A percentile compares a stretch with the other conserved stretches of the same genome.
Conservation (phyloP, 2,329 filamentous ascomycete genomes). For the Boeremia exigua region DNA sequence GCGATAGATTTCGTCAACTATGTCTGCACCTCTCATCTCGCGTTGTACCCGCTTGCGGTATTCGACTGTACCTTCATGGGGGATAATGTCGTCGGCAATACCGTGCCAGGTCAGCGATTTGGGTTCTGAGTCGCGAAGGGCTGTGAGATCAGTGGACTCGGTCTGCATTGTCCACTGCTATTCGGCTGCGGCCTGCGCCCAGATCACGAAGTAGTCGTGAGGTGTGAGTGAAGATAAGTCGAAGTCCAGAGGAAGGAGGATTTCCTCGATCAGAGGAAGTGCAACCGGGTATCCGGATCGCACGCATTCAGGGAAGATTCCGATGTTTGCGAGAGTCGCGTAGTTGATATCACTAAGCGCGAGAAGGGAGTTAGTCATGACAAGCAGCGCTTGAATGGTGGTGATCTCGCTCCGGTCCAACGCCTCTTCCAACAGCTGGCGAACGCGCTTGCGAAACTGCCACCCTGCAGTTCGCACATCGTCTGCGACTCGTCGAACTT, state of each 20-base stretch:
- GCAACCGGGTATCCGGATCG: slow-evolving; percentile 1
- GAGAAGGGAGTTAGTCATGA: too few relatives aligned
- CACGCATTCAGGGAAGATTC: neutral
- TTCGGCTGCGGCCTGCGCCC: slow-evolving; percentile 13
- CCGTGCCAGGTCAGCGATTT: slow-evolving; percentile 37
- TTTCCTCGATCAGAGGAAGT: slow-evolving; percentile 2
- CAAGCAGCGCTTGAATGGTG: too few relatives aligned
- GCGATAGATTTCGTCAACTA: slow-evolving; percentile 28
- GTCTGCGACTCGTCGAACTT: too few relatives aligned
- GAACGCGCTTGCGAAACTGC: too few relatives aligned
- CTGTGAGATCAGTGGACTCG: slow-evolving; percentile 24
- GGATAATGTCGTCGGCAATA: slow-evolving; percentile 24
- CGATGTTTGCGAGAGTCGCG: neutral
- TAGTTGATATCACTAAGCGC: slow-evolving; percentile 1
- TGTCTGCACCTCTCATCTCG: slow-evolving; percentile 16
- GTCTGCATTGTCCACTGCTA: slow-evolving; percentile 17
- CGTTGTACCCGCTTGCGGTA: slow-evolving; percentile 22
- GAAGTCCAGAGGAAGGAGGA: slow-evolving; percentile 5
- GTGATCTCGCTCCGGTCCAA: too few relatives aligned
- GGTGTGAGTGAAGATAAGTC: slow-evolving; percentile 16
- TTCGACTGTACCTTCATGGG: slow-evolving; percentile 12
- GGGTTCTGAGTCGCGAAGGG: slow-evolving; percentile 23
- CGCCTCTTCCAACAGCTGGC: too few relatives aligned
- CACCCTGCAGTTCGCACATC: too few relatives aligned
- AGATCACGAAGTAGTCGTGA: slow-evolving; percentile 16